Conservation (phyloP, 2,329 filamentous ascomycete species). For the Aotearoamyces nothofagi region DNA sequence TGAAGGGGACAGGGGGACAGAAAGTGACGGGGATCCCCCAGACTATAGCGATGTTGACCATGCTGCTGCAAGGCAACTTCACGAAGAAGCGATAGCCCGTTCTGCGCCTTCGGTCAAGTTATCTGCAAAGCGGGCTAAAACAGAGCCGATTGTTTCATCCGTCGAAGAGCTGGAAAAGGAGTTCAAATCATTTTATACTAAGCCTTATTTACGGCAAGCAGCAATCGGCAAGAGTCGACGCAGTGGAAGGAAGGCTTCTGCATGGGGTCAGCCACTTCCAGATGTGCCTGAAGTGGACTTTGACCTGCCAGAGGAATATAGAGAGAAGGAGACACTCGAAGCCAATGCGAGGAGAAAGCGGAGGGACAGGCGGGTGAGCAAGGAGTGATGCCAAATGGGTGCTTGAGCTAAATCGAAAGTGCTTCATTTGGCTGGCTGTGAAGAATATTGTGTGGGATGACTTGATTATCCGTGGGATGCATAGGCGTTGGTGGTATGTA, state of each 20-base stretch:
- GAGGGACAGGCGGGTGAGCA: conserved; percentile 15
- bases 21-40: conserved; percentile 33
- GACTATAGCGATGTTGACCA: conserved; percentile 59
- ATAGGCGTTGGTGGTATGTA: too few species aligned
- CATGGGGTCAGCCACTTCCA: conserved; percentile 72
- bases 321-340: conserved; percentile 33
- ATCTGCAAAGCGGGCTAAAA: conserved; percentile 20
- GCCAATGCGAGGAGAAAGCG: conserved; percentile 47
- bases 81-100: conserved; percentile 24
- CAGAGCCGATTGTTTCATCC: conserved; percentile 9
- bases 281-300: conserved; percentile 61
- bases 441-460: too few species aligned
- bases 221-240: conserved; percentile 62
- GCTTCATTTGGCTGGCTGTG: conserved; percentile 20
- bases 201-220: conserved; percentile 56
- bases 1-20: conserved; percentile 13
- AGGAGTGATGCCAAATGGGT: conserved; percentile 5
- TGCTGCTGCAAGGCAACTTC: conserved; percentile 58
- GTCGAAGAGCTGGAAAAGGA: conserved; percentile 30
- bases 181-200: conserved; percentile 75
- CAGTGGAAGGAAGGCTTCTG: conserved; percentile 52
- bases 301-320: conserved; percentile 44
- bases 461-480: too few species aligned
- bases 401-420: conserved; percentile 19
- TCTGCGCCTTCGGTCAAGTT: conserved; percentile 11